Evolutionary conservation across 495 filamentous ascomycete species (phyloP), one percentile per base, ranked within the genome.

Genomic region (Hyaloscypha finlandica): DNA sequence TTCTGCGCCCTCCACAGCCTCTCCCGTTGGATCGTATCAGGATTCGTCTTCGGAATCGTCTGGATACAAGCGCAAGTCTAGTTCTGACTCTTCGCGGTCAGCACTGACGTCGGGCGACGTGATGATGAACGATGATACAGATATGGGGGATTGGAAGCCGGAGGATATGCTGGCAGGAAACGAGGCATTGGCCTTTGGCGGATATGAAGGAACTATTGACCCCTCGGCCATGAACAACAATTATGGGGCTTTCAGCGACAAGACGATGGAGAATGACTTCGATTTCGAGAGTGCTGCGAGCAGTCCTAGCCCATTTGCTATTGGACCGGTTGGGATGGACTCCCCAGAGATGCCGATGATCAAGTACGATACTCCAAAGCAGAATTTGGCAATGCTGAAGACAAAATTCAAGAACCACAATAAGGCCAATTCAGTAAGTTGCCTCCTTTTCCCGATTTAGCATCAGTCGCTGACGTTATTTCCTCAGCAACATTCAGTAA

Each of bases 211-310:
- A 58, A 75, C 59, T 59, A 68, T 72, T 63, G 72, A 77, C 70
- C 71, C 69, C 48, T 61, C 71, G 48, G n/a, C 69, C 20, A 72
- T 78, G 71, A 78, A 79, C 56, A 68, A 79, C 39, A 81, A 85
- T 63, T 73, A 84, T 59, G 42, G 42, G 42, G 81, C 84, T 67
- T 81, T 81, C 42, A 88, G 81, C 72, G 86, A 89, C 74, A 83
- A 80, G 59, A 80, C 79, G 3, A 89, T 91, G 87, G 83, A 86
- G 69, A 80, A 84, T 42, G 82, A 85, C 29, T 90, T 91, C 70
- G 87, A 90, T 69, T 90, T 92, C 73, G 87, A 89, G 32, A 89
- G 87, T 69, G 88, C 88, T 19, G 85, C 87, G 0, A 88, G 83
- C 72, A 91, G 86, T 67, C 88, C 90, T 16, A 86, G 80, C 70